These are phyloP conservation scores for Dimargaris xerosporica DNA, from an alignment of 192 early-diverging fungal genomes.

Conservation along the genomic window DNA sequence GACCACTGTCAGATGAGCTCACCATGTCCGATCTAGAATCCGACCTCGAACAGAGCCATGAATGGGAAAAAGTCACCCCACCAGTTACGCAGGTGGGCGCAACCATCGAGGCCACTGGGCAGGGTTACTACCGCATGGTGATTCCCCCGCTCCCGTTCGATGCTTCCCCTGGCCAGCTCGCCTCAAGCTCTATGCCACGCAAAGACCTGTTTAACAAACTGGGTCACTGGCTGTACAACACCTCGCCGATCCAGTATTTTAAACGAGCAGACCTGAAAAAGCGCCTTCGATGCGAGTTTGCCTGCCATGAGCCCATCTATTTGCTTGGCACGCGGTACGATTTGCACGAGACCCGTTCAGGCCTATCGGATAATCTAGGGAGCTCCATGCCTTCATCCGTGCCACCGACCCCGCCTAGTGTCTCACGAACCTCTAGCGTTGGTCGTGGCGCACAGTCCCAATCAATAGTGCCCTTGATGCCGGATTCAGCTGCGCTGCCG, in stretches of 20 bases:
- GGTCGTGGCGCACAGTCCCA: neutral
- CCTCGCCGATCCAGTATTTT: slow-evolving; percentile 31
- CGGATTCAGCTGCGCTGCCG: neutral
- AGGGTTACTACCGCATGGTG: neutral
- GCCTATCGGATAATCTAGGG: no score
- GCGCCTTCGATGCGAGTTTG: slow-evolving; percentile 28
- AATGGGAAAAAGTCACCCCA: no score
- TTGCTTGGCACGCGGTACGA: slow-evolving; percentile 29
- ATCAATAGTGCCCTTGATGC: neutral
- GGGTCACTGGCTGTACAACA: slow-evolving; percentile 35
- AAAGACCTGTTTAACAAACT: slow-evolving; percentile 27
- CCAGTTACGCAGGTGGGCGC: no score
- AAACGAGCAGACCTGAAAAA: slow-evolving; percentile 31
- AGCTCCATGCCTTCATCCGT: no score
- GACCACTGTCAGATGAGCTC: no score
- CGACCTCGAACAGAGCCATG: no score
- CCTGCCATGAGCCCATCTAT: slow-evolving; percentile 28
- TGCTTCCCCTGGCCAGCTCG: neutral
- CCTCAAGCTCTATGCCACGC: neutral
- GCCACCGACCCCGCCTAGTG: neutral
- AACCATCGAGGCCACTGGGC: no score
- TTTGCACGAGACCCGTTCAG: slow-evolving; percentile 14
- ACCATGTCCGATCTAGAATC: no score
- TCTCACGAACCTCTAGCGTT: neutral
- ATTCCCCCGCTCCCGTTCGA: neutral